Evolutionary conservation across 2,329 filamentous ascomycete genomes (phyloP), one percentile per base, ranked within the genome.

Genomic region (Graphiopsis chlorocephala): DNA sequence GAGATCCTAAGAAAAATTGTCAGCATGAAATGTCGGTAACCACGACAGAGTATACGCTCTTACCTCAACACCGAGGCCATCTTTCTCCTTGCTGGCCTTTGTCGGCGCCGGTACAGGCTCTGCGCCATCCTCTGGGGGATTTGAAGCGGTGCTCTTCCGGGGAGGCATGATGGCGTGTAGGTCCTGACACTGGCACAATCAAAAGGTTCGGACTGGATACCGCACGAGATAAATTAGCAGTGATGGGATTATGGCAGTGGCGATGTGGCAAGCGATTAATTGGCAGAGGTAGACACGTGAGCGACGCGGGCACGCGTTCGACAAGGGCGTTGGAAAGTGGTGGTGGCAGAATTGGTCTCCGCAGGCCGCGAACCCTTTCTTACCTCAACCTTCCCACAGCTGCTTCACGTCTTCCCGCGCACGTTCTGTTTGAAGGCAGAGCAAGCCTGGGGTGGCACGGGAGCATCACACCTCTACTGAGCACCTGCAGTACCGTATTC

Each of bases 1-100:
- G 64, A 93, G 85, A 74, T 94, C 91, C 88, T 91, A 57, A 57
- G 58, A 12, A 20, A 28, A 31, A 29, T 64, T 14, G 12, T 58
- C n/a, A 58, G 17, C 29, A 58, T 15, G 23, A 58, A 52, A 26
- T 25, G 3, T 10, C n/a, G 14, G 14, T 17, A 0, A 50, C 0
- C 1, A 25, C 12, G 28, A 55, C 57, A 25, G n/a, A 20, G 14
- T 0, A 20, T 23, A 42, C 23, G 56, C 10, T 45, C 65, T 45
- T 71, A 81, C 80, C 67, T 83, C 81, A 26, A 83, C 77, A 67
- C 78, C 79, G 48, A 82, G 64, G 7, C 77, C 73, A 64, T 81
- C 79, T 57, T 78, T 74, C 4, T 72, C 67, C 63, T 70, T 68
- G 66, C 33, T 52, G 14, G 62, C 55, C 35, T 64, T 53, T 47